Evolutionary conservation across 202 grass and related monocot genomes (phyloP), one percentile per base, ranked within the genome.

Genomic region (Zizania palustris): DNA sequence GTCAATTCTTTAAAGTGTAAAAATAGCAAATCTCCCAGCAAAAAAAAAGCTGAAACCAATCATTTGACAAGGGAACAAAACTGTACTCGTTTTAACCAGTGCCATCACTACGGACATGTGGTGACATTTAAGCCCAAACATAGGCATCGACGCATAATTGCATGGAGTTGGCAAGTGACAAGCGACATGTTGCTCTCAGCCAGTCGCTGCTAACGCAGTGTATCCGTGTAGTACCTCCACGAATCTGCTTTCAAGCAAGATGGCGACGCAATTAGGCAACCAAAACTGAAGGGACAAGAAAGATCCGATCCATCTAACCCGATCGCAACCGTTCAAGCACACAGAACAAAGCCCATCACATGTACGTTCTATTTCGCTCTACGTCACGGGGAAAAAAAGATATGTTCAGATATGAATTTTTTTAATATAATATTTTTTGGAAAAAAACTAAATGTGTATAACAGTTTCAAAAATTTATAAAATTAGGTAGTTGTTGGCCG

Each of bases 201-300:
- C 37, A 14, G 14, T 33, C 59, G 3, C 15, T 48, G 11, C 8
- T 51, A 54, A 18, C 50, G 16, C 50, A 14, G 45, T 13, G 45
- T 53, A 9, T 0, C 49, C 16, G n/a, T 19, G 51, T 54, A 54
- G 51, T 55, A 12, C 7, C n/a, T 36, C 67, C 45, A 19, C 33
- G 28, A 51, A 53, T 28, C 58, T 13, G 6, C 68, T 72, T 71
- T 71, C 7, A 18, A 37, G 14, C 46, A 57, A 56, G 49, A 67
- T 7, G 18, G 28, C 7, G 18, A 53, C 4, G 53, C 35, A 10
- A 38, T 41, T 14, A 50, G 0, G 16, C 50, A 55, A 55, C 72
- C 44, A 16, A 69, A 76, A 69, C 14, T 20, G 54, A 53, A 36
- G 65, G 15, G 35, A 62, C 63, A 70, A 2, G 55, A 43, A 54